Base-by-base conservation (phyloP, 164 flowering plant species). In the Pachysandra terminalis region DNA sequence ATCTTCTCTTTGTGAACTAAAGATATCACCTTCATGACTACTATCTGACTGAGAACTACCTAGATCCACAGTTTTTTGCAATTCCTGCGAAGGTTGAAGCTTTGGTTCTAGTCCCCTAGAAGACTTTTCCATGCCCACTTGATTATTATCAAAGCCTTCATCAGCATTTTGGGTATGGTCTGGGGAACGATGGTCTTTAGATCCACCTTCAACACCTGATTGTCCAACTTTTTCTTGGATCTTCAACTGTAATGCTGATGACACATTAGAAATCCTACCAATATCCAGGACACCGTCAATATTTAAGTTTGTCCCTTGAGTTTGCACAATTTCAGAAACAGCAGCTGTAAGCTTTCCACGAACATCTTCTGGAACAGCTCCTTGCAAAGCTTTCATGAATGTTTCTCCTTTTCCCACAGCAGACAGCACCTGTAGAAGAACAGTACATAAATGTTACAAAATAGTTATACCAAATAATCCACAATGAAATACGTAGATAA, bases 361-460 rank as follows among this genome's bases (percentile, higher is more conserved):
- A 72, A 88, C 98, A 78, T 95, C 96, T 66, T 89, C 97, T 32
- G 99, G 99, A 54, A 95, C 96, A 71, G 97, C 99, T 85, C 83
- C 97, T 78, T 95, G 82, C 77, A 95, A 80, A 78, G 99, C 98
- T 64, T 81, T 88, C 77, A 90, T 54, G n/a, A 95, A 55, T 19
- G 99, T 84, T 78, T 90, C 93, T 71, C 99, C 99, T 79, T 81
- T 89, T 73, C 72, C 87, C 67, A 95, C 86, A 60, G 98, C 98
- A 74, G 73, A 71, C 67, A 90, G 82, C 63, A 92, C 97, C 99
- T 95, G 85, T 66, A 74, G 61, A 70, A 52, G 22, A 58, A 40
- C 23, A 63, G 25, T 13, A 45, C 21, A 22, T 26, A 37, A 59
- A 21, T 26, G 17, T 21, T 25, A 64, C 8, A 27, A 27, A 48